A percentile compares a stretch with the other conserved stretches of the same genome.
Conservation (phyloP, 176 grass and related monocot genomes). For the Raddia guianensis region DNA sequence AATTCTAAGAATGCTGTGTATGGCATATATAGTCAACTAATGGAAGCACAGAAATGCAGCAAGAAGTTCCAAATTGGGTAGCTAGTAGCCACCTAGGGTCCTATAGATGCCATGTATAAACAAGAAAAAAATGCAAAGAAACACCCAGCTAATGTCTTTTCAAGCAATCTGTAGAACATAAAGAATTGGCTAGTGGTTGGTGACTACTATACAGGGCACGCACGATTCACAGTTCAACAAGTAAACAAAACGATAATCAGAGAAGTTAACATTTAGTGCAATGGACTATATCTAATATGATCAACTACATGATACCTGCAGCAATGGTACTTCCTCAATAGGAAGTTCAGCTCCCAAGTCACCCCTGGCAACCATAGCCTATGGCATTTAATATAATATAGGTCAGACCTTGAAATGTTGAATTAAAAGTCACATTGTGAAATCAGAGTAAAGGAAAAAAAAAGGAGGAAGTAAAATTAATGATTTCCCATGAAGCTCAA, state of each 20-base stretch:
- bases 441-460: slow-evolving; percentile 11
- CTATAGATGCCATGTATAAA: background rate
- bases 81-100: slow-evolving; percentile 7
- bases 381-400: slow-evolving; percentile 31
- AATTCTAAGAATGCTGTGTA: slow-evolving; percentile 28
- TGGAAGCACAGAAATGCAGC: slow-evolving; percentile 22
- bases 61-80: slow-evolving; percentile 16
- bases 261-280: slow-evolving; percentile 1
- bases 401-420: background rate
- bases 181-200: background rate
- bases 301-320: slow-evolving; percentile 69
- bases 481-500: slow-evolving; percentile 40
- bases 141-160: background rate
- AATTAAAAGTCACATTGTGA: background rate
- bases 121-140: slow-evolving; percentile 6
- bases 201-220: slow-evolving; percentile 13
- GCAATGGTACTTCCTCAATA: slow-evolving; percentile 90
- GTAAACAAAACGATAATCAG: slow-evolving; percentile 25
- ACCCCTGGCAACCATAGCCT: slow-evolving; percentile 99
- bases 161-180: background rate
- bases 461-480: slow-evolving; percentile 20
- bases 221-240: background rate
- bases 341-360: slow-evolving; percentile 98
- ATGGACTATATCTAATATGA: slow-evolving; percentile 11
- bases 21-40: background rate